Evolutionary conservation across 73 alveolate genomes (phyloP).

Genomic region (Paramecium pentaurelia): DNA sequence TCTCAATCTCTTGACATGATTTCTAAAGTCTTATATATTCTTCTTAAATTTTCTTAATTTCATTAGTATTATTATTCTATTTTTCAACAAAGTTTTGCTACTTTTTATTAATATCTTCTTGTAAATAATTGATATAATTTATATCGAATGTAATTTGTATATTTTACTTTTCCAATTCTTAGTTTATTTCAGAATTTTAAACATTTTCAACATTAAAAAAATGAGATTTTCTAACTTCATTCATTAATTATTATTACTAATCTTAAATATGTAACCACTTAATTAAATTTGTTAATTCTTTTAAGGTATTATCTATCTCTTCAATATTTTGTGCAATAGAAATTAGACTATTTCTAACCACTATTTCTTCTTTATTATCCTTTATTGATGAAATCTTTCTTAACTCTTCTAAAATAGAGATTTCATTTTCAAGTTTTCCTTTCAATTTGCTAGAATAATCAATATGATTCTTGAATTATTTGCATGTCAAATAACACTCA

Average conservation of each 20-base stretch:
- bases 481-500: background rate
- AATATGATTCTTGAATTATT: background rate
- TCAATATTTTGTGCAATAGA: background rate
- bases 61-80: background rate
- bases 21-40: background rate
- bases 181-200: background rate
- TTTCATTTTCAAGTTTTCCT: background rate
- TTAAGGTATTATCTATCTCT: background rate
- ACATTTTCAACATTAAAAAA: background rate
- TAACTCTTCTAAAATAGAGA: background rate
- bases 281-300: background rate
- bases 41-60: too few species aligned
- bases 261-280: background rate
- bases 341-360: background rate
- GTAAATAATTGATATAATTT: too few species aligned
- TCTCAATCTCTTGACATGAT: background rate
- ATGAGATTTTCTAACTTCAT: background rate
- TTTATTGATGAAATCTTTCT: background rate
- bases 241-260: background rate
- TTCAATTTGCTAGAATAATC: background rate
- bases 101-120: background rate
- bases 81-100: background rate
- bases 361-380: background rate
- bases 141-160: background rate
- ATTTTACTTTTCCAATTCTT: background rate